Conservation (phyloP, 257 asterid genomes). For the Coffea canephora region DNA sequence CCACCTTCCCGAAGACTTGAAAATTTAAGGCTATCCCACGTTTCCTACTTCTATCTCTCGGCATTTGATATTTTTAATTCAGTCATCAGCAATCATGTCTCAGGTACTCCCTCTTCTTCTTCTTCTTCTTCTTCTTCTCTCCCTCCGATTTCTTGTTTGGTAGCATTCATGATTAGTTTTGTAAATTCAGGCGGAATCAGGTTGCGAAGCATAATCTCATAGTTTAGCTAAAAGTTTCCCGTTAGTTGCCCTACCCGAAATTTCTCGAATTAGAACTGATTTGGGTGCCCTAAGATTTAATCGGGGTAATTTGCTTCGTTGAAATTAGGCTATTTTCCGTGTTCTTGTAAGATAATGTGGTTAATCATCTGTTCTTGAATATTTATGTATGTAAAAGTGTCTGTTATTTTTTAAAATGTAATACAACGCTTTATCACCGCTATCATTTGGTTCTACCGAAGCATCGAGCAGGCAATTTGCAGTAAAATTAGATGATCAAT, state of each 20-base stretch:
- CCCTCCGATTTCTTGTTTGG: neutral
- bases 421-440: no score
- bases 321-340: neutral
- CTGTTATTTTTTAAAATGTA: no score
- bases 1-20: no score
- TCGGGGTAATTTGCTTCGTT: neutral
- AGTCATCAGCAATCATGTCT: constrained; percentile 29
- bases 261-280: neutral
- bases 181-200: no score
- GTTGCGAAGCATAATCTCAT: neutral
- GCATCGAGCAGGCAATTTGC: no score
- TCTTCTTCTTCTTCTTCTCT: neutral
- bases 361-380: neutral
- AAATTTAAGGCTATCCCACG: no score
- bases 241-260: neutral
- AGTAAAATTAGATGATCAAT: no score
- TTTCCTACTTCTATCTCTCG: no score
- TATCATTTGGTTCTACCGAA: no score
- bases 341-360: neutral
- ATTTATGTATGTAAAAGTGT: no score
- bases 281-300: neutral
- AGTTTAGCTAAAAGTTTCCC: neutral
- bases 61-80: neutral
- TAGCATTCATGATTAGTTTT: neutral
- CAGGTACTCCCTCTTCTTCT: constrained; percentile 22